Conservation (phyloP, 163 green algal genomes). For the Scenedesmus sp. region DNA sequence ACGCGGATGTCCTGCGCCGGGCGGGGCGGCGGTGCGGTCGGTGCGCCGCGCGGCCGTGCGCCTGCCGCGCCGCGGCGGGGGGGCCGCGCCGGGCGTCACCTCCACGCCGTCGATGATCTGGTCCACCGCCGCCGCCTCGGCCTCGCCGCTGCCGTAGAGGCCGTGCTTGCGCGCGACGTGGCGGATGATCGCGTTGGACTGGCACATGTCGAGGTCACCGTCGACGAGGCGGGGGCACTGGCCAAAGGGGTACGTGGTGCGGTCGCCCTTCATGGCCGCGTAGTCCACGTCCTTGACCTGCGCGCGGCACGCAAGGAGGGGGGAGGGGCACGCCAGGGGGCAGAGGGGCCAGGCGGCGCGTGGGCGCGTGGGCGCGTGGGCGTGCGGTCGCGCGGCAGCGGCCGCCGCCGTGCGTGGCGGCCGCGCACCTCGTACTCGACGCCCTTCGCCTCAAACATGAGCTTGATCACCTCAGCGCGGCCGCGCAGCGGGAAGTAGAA, state of each 20-base stretch:
- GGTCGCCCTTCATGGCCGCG: constrained; percentile 54
- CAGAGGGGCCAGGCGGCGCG: too few species aligned
- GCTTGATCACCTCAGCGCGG: constrained; percentile 50
- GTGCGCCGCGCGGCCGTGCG: too few species aligned
- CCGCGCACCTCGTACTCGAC: not conserved
- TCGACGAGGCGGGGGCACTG: constrained; percentile 56
- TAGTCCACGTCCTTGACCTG: constrained; percentile 50
- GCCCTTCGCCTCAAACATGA: constrained; percentile 43
- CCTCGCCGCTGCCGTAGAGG: constrained; percentile 48
- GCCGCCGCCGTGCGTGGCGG: too few species aligned
- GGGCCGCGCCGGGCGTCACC: not conserved
- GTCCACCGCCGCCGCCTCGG: constrained; percentile 53
- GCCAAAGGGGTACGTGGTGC: constrained; percentile 51
- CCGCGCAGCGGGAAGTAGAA: too few species aligned
- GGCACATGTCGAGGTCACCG: constrained; percentile 52
- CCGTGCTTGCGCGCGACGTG: constrained; percentile 46
- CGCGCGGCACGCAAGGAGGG: too few species aligned
- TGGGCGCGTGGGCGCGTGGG: too few species aligned
- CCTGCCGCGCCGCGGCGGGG: too few species aligned
- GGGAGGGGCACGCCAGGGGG: too few species aligned
- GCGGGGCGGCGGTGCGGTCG: too few species aligned
- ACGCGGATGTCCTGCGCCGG: constrained; percentile 31
- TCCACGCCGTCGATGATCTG: constrained; percentile 50
- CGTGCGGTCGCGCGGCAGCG: too few species aligned
- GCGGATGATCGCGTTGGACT: constrained; percentile 66